Base-by-base conservation (phyloP, 1,139 yeast species). In the Saccharomycopsis crataegensis region DNA sequence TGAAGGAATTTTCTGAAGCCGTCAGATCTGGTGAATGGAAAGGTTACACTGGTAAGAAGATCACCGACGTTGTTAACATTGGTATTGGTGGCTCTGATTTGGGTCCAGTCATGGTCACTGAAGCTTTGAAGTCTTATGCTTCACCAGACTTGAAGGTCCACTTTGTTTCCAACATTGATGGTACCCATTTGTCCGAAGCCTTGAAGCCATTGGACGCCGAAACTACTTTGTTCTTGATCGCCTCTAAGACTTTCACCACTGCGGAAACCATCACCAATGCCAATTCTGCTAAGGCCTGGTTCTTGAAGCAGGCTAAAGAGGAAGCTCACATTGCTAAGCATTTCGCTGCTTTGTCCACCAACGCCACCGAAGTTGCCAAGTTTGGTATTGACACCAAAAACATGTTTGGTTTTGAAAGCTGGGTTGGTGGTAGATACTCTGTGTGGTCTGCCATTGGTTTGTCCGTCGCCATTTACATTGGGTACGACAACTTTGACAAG, bases 361-460 rank as follows among this genome's bases (percentile, higher is more conserved):
- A 93, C 70, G 96, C 90, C 60, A 75, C 73, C 55, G 97, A 86
- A 72, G 99, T 93, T 59, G 78, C 83, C 64, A 86, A 88, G 74
- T 93, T 93, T 67, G 99, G 99, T 66, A 93, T 93, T 63, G 98
- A 93, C 76, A 83, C 96, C 70, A 86, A 83, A 72, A 93, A 93
- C 78, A 93, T 93, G 99, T 93, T 93, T 74, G 98, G 96, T 58
- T 93, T 93, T 67, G 97, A 90, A 72, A 85, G 77, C 76, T 93
- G 99, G 99, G 99, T 93, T 60, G 99, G 99, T 67, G 99, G 99
- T 67, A 86, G 99, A 74, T 93, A 93, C 82, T 91, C 98, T 32
- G 99, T 93, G 58, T 93, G 99, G 99, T 88, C 96, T 46, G 94
- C 99, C 61, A 93, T 93, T 71, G 99, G 99, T 59, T 82, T 93